phyloP scores from a whole-genome alignment of 345 rosid genomes.

The Psidium friedrichsthalianum region DNA sequence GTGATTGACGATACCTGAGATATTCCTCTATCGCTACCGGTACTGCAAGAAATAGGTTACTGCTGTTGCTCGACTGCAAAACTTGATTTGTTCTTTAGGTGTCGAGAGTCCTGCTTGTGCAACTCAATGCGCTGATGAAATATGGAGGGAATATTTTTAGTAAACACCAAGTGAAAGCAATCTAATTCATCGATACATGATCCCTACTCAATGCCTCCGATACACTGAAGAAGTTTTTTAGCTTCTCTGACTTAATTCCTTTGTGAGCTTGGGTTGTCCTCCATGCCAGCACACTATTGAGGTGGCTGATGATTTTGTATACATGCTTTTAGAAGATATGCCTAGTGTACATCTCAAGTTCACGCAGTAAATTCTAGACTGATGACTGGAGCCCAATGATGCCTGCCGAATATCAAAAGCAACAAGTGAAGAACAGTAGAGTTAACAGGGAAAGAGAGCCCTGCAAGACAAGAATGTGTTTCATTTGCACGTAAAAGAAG shows the following conservation, averaged over 20 bases:
- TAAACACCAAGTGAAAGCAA: background rate
- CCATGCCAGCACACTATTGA: background rate
- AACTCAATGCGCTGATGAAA: background rate
- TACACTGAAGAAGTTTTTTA: background rate
- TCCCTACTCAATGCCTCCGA: background rate
- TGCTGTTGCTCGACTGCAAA: background rate
- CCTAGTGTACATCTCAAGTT: background rate
- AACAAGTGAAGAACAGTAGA: background rate
- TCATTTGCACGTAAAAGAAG: background rate
- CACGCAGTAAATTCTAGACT: slow-evolving; percentile 13
- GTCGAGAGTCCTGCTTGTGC: background rate
- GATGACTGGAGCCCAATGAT: slow-evolving; percentile 78
- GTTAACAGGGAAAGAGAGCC: background rate
- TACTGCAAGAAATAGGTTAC: background rate
- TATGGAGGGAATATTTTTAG: background rate
- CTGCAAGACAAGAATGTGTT: background rate
- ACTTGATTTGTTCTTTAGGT: background rate
- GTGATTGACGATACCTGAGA: background rate
- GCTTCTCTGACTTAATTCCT: background rate
- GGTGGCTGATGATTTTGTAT: background rate
- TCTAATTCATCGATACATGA: background rate
- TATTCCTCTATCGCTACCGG: background rate
- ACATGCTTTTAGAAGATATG: background rate
- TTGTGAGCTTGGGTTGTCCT: background rate
- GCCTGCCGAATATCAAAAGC: slow-evolving; percentile 29